Evolutionary conservation across 768 basidiomycete genomes (phyloP).

Genomic region (Naematelia aurantialba): DNA sequence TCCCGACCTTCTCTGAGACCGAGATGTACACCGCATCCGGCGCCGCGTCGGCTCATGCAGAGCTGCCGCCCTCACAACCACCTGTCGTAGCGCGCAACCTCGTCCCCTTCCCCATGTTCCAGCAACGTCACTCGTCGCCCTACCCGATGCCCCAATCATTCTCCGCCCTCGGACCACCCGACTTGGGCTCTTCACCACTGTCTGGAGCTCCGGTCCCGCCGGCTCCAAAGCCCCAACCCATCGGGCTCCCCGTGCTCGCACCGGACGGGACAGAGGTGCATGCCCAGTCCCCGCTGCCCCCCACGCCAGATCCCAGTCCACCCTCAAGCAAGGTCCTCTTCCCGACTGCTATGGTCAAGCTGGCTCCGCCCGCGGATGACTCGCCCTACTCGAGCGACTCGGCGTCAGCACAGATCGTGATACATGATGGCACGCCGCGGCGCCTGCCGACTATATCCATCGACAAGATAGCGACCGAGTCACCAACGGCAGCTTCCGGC

Average conservation of each 20-base stretch:
- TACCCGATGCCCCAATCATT: conserved; percentile 35
- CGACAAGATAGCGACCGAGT: neutral
- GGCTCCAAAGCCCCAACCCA: conserved; percentile 19
- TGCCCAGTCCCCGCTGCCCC: conserved; percentile 19
- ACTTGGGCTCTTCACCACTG: conserved; percentile 4
- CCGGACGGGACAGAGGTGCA: conserved; percentile 7
- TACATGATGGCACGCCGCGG: conserved; percentile 4
- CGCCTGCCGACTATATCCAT: conserved; percentile 16
- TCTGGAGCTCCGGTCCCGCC: conserved; percentile 17
- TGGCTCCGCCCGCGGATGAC: conserved; percentile 37
- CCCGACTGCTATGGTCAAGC: conserved; percentile 34
- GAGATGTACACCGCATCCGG: conserved; percentile 26
- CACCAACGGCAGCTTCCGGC: neutral
- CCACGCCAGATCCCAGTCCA: conserved; percentile 33
- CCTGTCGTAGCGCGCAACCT: conserved; percentile 4
- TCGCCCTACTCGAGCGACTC: neutral
- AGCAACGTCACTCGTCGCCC: conserved; percentile 39
- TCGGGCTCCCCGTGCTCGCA: conserved; percentile 19
- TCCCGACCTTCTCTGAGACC: conserved; percentile 22
- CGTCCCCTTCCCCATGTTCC: conserved; percentile 33
- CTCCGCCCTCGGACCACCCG: conserved; percentile 38
- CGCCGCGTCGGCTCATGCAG: conserved; percentile 26
- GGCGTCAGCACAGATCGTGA: neutral
- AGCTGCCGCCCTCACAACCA: conserved; percentile 21
- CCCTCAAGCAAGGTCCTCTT: conserved; percentile 29